phyloP scores from a whole-genome alignment of 2,329 filamentous ascomycete species.

The Simplicillium aogashimaense region DNA sequence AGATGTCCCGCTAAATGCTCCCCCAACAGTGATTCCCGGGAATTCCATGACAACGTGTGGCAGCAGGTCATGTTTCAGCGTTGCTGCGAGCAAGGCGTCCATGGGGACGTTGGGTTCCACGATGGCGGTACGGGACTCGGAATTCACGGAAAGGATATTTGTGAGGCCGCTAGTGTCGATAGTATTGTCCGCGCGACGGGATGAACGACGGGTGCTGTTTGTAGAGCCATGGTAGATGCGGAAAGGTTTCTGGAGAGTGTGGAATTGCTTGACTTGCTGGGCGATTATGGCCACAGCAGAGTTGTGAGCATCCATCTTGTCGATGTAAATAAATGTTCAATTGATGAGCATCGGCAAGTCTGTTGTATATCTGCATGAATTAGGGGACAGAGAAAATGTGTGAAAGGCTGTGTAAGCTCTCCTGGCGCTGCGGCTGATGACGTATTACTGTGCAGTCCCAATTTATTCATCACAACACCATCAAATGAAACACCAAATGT shows the following conservation, averaged over 20 bases:
- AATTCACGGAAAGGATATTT: slow-evolving; percentile 53
- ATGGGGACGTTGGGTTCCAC: slow-evolving; percentile 64
- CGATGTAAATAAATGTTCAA: no score
- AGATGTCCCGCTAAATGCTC: slow-evolving; percentile 56
- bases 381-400: no score
- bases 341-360: no score
- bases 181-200: slow-evolving; percentile 38
- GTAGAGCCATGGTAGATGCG: slow-evolving; percentile 71
- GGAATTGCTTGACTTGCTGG: slow-evolving; percentile 31
- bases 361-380: no score
- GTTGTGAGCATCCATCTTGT: slow-evolving; percentile 32
- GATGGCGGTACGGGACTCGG: slow-evolving; percentile 40
- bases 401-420: no score
- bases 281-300: slow-evolving; percentile 32
- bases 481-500: no score
- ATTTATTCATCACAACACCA: no score
- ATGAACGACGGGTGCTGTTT: slow-evolving; percentile 58
- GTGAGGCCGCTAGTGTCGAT: slow-evolving; percentile 58
- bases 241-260: slow-evolving; percentile 42
- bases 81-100: slow-evolving; percentile 50
- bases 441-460: no score
- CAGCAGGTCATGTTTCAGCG: slow-evolving; percentile 44
- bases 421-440: no score
- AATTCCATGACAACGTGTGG: slow-evolving; percentile 64
- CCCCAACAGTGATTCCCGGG: slow-evolving; percentile 61